Conservation (phyloP, 2,329 filamentous ascomycete species). For the Saccharata proteae region DNA sequence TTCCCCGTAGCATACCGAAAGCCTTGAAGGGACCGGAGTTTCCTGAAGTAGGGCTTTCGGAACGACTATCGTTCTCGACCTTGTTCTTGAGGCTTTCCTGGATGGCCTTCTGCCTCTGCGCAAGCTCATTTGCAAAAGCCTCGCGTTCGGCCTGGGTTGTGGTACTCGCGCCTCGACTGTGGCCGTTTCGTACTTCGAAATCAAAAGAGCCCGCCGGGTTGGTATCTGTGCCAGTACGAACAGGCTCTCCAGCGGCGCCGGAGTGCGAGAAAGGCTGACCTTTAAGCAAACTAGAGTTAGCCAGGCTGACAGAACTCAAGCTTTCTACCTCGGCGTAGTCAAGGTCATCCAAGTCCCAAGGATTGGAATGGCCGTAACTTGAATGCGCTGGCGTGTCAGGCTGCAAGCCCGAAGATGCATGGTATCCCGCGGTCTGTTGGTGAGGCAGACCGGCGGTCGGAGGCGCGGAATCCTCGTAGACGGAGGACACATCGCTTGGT, state of each 20-base stretch:
- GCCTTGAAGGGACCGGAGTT: constrained; percentile 37
- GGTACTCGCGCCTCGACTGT: constrained; percentile 37
- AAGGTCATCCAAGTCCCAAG: constrained; percentile 42
- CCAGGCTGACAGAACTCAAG: constrained; percentile 19
- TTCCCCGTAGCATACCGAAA: constrained; percentile 51
- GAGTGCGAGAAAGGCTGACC: not conserved
- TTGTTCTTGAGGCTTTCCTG: constrained; percentile 62
- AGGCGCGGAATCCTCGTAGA: constrained; percentile 38
- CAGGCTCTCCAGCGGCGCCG: not conserved
- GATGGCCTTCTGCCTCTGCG: constrained; percentile 56
- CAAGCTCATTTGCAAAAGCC: constrained; percentile 63
- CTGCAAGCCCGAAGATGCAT: constrained; percentile 7
- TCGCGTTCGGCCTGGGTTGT: constrained; percentile 47
- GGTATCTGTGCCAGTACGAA: constrained; percentile 9
- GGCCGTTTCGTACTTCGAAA: constrained; percentile 34
- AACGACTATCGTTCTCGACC: constrained; percentile 47
- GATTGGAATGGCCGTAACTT: constrained; percentile 39
- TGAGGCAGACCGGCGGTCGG: not conserved
- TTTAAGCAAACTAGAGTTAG: constrained; percentile 3
- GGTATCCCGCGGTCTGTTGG: not conserved
- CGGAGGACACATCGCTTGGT: constrained; percentile 53
- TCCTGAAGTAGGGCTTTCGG: constrained; percentile 23
- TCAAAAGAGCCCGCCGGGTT: constrained; percentile 29
- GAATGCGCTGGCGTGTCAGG: constrained; percentile 34
- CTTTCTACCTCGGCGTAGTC: constrained; percentile 27